A percentile compares a stretch with the other conserved stretches of the same genome.
phyloP scores from a whole-genome alignment of 2,329 filamentous ascomycete species.

The Fusarium sp. region DNA sequence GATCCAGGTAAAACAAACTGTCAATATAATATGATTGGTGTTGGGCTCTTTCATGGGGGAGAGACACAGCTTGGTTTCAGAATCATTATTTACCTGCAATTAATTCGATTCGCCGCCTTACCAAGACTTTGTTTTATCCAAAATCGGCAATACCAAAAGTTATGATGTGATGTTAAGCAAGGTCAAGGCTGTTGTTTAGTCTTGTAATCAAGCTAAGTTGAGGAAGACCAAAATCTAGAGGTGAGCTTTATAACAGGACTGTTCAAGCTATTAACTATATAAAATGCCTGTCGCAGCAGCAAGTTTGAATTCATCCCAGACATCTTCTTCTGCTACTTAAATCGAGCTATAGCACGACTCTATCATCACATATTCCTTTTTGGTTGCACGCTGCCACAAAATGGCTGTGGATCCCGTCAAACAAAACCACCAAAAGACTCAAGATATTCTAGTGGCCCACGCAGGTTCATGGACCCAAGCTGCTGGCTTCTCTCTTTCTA shows the following conservation, averaged over 20 bases:
- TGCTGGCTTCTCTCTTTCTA: neutral
- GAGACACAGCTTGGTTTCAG: neutral
- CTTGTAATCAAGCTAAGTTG: neutral
- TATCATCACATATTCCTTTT: neutral
- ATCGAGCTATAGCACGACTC: neutral
- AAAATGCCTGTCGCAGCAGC: rapidly evolving
- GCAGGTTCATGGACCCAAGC: conserved; percentile 8
- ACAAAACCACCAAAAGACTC: neutral
- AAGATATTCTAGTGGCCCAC: neutral
- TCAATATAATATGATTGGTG: neutral
- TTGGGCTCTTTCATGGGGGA: neutral
- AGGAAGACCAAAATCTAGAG: neutral
- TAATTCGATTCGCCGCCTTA: neutral
- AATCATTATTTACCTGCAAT: neutral
- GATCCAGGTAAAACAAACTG: neutral
- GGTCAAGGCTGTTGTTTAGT: no score
- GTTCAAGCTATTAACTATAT: neutral
- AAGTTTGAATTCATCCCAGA: neutral
- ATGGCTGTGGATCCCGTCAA: conserved; percentile 14
- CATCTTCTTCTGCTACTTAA: neutral
- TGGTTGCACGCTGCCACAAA: neutral
- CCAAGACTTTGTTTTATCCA: neutral
- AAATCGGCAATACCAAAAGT: conserved; percentile 3
- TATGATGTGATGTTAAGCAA: neutral
- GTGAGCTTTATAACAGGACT: neutral